Evolutionary conservation across 1,139 yeast species (phyloP).

Genomic region (Diutina rugosa): DNA sequence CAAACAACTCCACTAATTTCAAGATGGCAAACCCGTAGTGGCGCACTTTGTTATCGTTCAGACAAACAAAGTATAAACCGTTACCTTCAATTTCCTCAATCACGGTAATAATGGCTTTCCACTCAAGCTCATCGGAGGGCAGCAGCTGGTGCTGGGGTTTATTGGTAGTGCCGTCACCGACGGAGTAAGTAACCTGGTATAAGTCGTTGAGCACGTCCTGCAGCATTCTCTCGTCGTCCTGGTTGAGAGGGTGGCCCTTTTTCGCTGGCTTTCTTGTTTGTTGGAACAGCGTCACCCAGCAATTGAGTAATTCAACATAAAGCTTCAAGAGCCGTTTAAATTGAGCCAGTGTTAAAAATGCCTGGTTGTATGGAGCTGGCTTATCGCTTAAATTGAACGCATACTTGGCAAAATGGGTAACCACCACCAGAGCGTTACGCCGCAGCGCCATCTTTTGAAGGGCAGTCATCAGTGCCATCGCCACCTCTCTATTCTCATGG

Average conservation of each 20-base stretch:
- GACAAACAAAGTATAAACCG: conserved; percentile 82
- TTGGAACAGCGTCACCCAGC: conserved; percentile 62
- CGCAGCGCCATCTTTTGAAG: conserved; percentile 54
- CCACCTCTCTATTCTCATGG: conserved; percentile 49
- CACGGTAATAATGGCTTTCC: conserved; percentile 68
- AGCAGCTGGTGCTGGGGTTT: not conserved
- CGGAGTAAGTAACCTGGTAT: conserved; percentile 29
- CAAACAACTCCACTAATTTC: conserved; percentile 71
- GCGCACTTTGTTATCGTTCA: conserved; percentile 70
- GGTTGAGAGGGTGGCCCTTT: not conserved
- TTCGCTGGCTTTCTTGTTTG: conserved; percentile 5
- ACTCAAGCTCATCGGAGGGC: conserved; percentile 56
- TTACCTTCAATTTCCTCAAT: conserved; percentile 94
- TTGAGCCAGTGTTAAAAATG: conserved; percentile 41
- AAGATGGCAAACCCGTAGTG: conserved; percentile 64
- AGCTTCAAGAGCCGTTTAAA: conserved; percentile 50
- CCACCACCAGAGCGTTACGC: conserved; percentile 57
- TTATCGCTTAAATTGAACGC: conserved; percentile 75
- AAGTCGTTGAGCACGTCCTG: conserved; percentile 30
- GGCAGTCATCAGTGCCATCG: conserved; percentile 51
- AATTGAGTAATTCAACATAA: conserved; percentile 64
- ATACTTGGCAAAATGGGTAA: conserved; percentile 65
- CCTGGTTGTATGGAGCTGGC: conserved; percentile 34
- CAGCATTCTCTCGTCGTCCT: conserved; percentile 22
- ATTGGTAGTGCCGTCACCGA: conserved; percentile 16